Conservation (phyloP, 2,329 filamentous ascomycete species). For the Tolypocladium cylindrosporum region DNA sequence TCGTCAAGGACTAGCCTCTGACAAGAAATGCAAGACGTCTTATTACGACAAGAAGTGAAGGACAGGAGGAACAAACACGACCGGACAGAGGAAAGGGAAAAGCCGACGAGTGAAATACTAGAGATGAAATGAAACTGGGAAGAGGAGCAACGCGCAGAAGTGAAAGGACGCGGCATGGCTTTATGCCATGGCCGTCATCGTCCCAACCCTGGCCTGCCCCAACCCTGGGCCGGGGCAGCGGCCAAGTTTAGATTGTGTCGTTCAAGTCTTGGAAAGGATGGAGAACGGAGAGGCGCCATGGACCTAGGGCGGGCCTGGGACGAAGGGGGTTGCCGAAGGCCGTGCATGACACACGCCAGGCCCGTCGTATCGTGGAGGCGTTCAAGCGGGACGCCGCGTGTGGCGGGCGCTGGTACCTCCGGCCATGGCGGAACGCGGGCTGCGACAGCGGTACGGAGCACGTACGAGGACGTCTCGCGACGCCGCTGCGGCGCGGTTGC, state of each 20-base stretch:
- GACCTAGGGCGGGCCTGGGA: not conserved
- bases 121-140: not conserved
- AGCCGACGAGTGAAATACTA: not conserved
- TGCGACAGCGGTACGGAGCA: not conserved
- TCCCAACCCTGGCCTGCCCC: not conserved
- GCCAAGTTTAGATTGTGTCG: not conserved
- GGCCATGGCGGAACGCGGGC: not conserved
- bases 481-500: not conserved
- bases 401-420: not conserved
- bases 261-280: not conserved
- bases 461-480: too few relatives aligned
- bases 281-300: not conserved
- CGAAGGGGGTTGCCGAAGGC: conserved; percentile 3
- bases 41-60: not conserved
- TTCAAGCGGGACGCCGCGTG: not conserved
- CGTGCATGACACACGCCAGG: conserved; percentile 9
- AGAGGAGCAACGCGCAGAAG: not conserved
- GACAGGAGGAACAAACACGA: not conserved
- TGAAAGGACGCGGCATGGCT: not conserved
- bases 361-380: conserved; percentile 2
- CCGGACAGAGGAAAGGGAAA: not conserved
- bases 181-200: not conserved
- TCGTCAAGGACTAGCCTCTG: conserved; percentile 36
- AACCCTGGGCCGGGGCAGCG: not conserved
- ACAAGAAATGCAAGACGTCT: not conserved